Evolutionary conservation across 2,329 filamentous ascomycete species (phyloP).

Genomic region (Neopestalotiopsis sp.): DNA sequence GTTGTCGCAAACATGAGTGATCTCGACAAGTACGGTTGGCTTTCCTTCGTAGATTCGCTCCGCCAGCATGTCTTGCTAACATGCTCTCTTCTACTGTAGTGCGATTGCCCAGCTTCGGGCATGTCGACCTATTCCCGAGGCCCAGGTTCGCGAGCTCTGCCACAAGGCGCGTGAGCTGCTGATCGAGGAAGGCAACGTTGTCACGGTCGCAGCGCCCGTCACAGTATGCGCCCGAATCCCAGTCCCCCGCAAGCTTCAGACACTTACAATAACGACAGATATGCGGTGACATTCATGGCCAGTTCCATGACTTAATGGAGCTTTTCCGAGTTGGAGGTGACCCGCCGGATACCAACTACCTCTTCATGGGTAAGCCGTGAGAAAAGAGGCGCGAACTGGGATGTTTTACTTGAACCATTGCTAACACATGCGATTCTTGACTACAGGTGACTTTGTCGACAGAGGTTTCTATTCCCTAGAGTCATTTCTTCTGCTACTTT

Average conservation of each 20-base stretch:
- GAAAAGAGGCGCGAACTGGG: background rate
- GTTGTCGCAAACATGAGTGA: constrained; percentile 73
- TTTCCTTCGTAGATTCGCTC: constrained; percentile 9
- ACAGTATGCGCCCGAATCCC: constrained; percentile 62
- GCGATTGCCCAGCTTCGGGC: constrained; percentile 94
- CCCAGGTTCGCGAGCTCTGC: constrained; percentile 93
- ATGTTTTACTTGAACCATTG: background rate
- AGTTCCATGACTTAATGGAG: constrained; percentile 97
- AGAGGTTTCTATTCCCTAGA: constrained; percentile 98
- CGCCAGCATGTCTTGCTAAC: constrained; percentile 14
- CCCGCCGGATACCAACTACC: constrained; percentile 93
- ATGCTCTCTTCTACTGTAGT: constrained; percentile 49
- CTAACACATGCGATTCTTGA: constrained; percentile 23
- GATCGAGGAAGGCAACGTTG: constrained; percentile 97
- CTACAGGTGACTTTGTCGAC: constrained; percentile 89
- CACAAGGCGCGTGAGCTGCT: constrained; percentile 95
- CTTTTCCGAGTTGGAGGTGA: constrained; percentile 92
- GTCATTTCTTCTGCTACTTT: constrained; percentile 94
- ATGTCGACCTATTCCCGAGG: constrained; percentile 94
- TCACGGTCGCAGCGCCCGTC: constrained; percentile 91
- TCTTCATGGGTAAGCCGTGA: constrained; percentile 80
- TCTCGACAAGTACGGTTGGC: constrained; percentile 76
- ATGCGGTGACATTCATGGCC: constrained; percentile 95
- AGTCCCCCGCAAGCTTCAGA: background rate
- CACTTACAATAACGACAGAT: constrained; percentile 57